Conservation (phyloP, 192 early-diverging fungal genomes). For the Entomortierella chlamydospora region DNA sequence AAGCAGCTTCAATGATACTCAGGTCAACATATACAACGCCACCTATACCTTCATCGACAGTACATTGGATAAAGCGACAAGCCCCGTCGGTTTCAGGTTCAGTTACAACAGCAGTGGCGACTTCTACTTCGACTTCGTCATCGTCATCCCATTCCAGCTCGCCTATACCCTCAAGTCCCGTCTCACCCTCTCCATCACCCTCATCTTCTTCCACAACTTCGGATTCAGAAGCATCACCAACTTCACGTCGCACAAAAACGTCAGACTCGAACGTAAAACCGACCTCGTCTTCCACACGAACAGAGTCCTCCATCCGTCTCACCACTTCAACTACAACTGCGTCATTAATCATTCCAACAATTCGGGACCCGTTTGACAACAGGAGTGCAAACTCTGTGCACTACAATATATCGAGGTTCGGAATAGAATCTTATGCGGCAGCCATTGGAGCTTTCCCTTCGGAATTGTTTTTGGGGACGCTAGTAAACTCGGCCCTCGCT, state of each 20-base stretch:
- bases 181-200: background rate
- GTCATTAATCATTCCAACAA: conserved; percentile 24
- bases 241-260: too few species aligned
- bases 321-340: conserved; percentile 4
- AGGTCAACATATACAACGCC: background rate
- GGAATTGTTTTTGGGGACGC: conserved; percentile 22
- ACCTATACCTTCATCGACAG: background rate
- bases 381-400: conserved; percentile 1
- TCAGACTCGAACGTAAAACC: too few species aligned
- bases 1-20: conserved; percentile 22
- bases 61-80: conserved; percentile 7
- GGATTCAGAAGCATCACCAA: background rate
- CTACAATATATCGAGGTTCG: conserved; percentile 40
- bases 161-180: too few species aligned
- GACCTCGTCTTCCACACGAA: background rate
- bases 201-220: background rate
- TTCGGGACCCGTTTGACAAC: conserved; percentile 31
- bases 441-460: conserved; percentile 43
- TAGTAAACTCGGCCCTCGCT: conserved; percentile 27
- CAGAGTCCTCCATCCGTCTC: background rate
- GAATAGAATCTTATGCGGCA: conserved; percentile 43
- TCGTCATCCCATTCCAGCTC: conserved; percentile 1
- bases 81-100: background rate
- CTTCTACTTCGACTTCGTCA: background rate
- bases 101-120: conserved; percentile 14